Evolutionary conservation across 805 yeast species (phyloP), one percentile per base, ranked within the genome.

Genomic region (Cyberlindnera mycetangii): DNA sequence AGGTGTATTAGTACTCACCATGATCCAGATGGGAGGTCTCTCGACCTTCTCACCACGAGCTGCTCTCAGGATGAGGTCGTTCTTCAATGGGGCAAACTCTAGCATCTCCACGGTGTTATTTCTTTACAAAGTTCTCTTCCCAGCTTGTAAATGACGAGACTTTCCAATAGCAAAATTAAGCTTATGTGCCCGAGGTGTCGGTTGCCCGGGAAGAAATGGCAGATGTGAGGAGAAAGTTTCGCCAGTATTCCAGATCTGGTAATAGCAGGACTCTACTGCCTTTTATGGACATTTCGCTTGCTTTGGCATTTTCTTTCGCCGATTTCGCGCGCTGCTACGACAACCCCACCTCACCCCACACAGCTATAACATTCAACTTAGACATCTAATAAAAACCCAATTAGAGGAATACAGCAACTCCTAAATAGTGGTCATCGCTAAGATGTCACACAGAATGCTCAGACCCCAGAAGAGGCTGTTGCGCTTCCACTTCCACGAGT

Each of bases 21-120:
- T 89, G 54, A 90, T 85, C 97, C 97, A 93, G 49, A 93, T 81
- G 16, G 99, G 99, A 2, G 99, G 97, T 62, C 99, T 81, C 67
- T 93, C 98, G 32, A 92, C 97, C 48, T 69, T 70, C 62, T 92
- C 96, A 41, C 85, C 97, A 52, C 75, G 74, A 10, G 98, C 97
- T 4, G 98, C 97, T 56, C 99, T 75, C 52, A 93, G 71, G 30
- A 93, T 85, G 59, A 92, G 74, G 61, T 93, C 99, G 68, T 93
- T 93, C 67, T 90, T 78, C 63, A 90, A 71, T 14, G 82, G 79
- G 15, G 97, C 82, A 64, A 89, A 90, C 43, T 67, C 68, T 20
- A 45, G 18, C 53, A 46, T 49, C n/a, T 37, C 24, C n/a, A 18
- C 15, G 18, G 22, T 21, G 38, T 22, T 7, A 22, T 10, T 22